Base-by-base conservation (phyloP, 1,139 yeast genomes). In the Diutina neorugosa region DNA sequence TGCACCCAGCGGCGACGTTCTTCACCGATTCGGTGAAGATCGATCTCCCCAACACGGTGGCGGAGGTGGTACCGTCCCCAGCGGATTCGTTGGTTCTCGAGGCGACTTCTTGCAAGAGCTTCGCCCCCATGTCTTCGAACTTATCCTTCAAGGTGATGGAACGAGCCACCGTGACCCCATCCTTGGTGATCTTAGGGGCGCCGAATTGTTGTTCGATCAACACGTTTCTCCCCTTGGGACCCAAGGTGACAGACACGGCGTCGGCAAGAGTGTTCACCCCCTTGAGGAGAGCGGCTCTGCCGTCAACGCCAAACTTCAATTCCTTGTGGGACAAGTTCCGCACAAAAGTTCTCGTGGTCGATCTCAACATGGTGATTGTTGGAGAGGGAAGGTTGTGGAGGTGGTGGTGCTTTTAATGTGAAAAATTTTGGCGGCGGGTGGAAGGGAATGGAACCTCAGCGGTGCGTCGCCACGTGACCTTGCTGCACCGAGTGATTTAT, bases 21-120 rank as follows among this genome's bases (percentile, higher is more conserved):
- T 93, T 93, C 59, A 93, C 98, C 27, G 96, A 84, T 74, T 93
- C 98, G 59, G 97, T 86, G 78, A 93, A 93, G 63, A 93, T 93
- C 56, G 97, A 89, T 74, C 96, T 86, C 63, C 98, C 98, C 61
- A 93, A 80, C 55, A 93, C 96, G 56, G 98, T 93, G 63, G 98
- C 98, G 52, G 96, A 86, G 52, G 98, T 93, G 61, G 98, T 93
- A 77, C 98, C 98, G 66, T 93, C 98, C 77, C 98, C 98, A 58
- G 98, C 98, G 63, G 89, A 81, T 76, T 93, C 98, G 72, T 93
- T 93, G 65, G 98, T 93, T 81, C 90, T 93, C 63, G 96, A 84
- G 53, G 98, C 98, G 61, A 93, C 98, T 69, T 93, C 98, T 74
- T 93, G 98, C 67, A 93, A 78, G 63, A 93, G 80, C 73, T 88